phyloP scores from a whole-genome alignment of 2,329 filamentous ascomycete genomes.

The Pseudogymnoascus sp. region DNA sequence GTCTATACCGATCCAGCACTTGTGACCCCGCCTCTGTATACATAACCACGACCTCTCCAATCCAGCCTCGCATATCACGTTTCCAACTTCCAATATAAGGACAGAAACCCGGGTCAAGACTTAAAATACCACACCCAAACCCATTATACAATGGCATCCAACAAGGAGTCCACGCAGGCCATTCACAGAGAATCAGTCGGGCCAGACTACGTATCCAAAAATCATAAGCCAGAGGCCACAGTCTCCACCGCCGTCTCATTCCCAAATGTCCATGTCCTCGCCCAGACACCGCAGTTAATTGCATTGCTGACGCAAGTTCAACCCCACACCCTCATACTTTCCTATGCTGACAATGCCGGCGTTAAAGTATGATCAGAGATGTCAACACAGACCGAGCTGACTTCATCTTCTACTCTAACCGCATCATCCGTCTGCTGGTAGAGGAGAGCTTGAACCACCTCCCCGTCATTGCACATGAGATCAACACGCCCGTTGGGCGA shows the following conservation, averaged over 20 bases:
- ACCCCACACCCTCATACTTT: too few species aligned
- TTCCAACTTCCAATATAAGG: background rate
- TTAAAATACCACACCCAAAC: background rate
- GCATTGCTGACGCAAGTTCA: constrained; percentile 87
- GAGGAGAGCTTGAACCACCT: constrained; percentile 97
- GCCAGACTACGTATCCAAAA: constrained; percentile 65
- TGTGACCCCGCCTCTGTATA: constrained; percentile 5
- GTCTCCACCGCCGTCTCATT: constrained; percentile 76
- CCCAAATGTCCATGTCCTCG: constrained; percentile 82
- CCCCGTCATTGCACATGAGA: constrained; percentile 78
- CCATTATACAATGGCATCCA: constrained; percentile 1
- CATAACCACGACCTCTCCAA: background rate
- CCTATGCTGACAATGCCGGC: background rate
- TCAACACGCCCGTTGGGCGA: constrained; percentile 85
- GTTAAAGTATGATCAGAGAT: constrained; percentile 82
- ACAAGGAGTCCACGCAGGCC: background rate
- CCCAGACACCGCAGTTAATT: constrained; percentile 94
- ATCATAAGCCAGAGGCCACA: constrained; percentile 81
- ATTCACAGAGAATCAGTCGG: constrained; percentile 55
- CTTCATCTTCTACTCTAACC: constrained; percentile 98
- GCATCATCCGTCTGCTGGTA: constrained; percentile 91
- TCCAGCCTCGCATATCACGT: constrained; percentile 3
- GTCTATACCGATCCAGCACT: background rate
- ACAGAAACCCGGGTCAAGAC: background rate
- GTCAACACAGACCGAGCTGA: constrained; percentile 84